Evolutionary conservation across 2,329 filamentous ascomycete genomes (phyloP).

Genomic region (Alternaria tenuissima): DNA sequence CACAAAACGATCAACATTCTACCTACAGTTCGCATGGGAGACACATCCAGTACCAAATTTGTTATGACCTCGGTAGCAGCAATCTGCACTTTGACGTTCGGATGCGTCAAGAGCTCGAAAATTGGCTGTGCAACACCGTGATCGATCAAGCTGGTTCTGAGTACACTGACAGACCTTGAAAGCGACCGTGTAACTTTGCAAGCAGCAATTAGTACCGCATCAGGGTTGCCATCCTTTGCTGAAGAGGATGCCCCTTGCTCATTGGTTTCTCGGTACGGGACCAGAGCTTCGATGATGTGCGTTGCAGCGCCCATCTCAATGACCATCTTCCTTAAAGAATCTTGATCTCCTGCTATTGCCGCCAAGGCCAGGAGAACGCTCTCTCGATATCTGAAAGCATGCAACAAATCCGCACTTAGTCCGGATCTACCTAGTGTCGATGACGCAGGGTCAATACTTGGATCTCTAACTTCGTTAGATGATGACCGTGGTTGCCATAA

Average conservation of each 20-base stretch:
- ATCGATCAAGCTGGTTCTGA: constrained; percentile 88
- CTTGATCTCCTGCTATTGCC: constrained; percentile 81
- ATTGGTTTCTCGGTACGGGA: constrained; percentile 61
- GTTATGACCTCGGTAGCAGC: constrained; percentile 84
- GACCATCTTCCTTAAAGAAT: constrained; percentile 82
- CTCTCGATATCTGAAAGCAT: constrained; percentile 79
- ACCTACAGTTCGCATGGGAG: constrained; percentile 86
- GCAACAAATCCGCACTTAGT: constrained; percentile 62
- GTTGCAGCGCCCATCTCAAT: constrained; percentile 82
- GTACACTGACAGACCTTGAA: constrained; percentile 81
- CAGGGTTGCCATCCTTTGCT: constrained; percentile 75
- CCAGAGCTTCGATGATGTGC: constrained; percentile 85
- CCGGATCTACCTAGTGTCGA: constrained; percentile 44
- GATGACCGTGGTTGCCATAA: constrained; percentile 62
- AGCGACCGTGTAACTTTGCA: constrained; percentile 83
- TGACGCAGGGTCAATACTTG: constrained; percentile 42
- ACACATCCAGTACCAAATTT: constrained; percentile 88
- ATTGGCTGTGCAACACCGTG: constrained; percentile 81
- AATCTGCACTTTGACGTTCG: constrained; percentile 80
- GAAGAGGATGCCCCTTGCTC: constrained; percentile 42
- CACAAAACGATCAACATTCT: too few species aligned
- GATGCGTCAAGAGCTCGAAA: constrained; percentile 76
- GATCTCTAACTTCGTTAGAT: constrained; percentile 34
- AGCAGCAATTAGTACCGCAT: constrained; percentile 80
- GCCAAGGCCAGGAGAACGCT: constrained; percentile 79